Evolutionary conservation across 2,329 filamentous ascomycete species (phyloP), one percentile per base, ranked within the genome.

Genomic region (Pseudogymnoascus sp.): DNA sequence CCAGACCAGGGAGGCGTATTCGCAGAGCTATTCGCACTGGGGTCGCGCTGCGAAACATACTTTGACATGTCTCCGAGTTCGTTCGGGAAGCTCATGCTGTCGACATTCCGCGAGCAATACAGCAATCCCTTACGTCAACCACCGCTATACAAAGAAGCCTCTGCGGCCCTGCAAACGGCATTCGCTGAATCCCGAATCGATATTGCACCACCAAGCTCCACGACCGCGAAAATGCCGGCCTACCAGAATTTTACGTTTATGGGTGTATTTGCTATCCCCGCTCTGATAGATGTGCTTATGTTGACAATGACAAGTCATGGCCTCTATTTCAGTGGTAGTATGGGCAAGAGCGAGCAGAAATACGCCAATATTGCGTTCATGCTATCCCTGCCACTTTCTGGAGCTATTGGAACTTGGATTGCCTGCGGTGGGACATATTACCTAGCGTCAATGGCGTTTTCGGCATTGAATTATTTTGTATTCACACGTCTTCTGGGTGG

Each of bases 391-490:
- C 71, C 87, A 8, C 74, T 86, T 36, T 84, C 81, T 6, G 83
- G 84, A 49, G 83, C 80, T 3, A 80, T 85, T 55, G 84, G 83
- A 16, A 84, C 83, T 7, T 86, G 83, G 83, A 84, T 86, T 35
- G 82, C 82, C 8, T 84, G 81, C 60, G 82, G 82, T n/a, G 84
- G 84, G 2, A 82, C 82, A 52, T 87, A 85, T 70, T 87, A 87
- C 65, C 77, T 86, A 41, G 75, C 79, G 52, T 80, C 78, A 0
- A 81, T 81, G 77, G 80, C 80, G 1, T 83, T 82, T 64, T 60
- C 59, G 5, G 76, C 74, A 61, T 75, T 77, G 75, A 73, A 75
- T 33, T 71, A 73, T 63, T 77, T 77, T 61, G 72, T 77, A 41
- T 70, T 76, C 1, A 73, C 76, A 61, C 69, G 75, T 7, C 69